A percentile compares a stretch with the other conserved stretches of the same genome.
Evolutionary conservation across 148 eudicot genomes (phyloP).

Genomic region (Cornus kousa): DNA sequence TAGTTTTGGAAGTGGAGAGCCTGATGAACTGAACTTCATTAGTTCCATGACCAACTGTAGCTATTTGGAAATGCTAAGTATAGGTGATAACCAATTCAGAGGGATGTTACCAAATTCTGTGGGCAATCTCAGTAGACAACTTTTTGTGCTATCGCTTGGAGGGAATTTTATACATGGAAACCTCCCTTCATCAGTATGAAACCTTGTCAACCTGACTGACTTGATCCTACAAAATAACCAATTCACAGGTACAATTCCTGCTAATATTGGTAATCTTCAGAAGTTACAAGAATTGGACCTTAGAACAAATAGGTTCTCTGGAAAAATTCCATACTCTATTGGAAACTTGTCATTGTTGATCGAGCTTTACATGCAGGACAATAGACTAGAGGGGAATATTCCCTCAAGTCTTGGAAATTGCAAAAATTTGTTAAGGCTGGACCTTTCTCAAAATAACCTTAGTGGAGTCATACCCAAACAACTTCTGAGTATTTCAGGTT

Average conservation of each 20-base stretch:
- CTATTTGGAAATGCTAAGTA: not conserved
- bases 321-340: not conserved
- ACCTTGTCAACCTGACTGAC: not conserved
- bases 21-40: slow-evolving; percentile 2
- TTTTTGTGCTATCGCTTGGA: not conserved
- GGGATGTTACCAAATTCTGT: not conserved
- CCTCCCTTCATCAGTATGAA: not conserved
- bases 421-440: not conserved
- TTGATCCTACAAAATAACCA: not conserved
- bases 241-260: not conserved
- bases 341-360: not conserved
- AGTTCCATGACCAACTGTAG: not conserved
- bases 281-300: not conserved
- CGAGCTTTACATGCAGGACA: not conserved
- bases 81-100: not conserved
- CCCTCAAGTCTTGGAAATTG: not conserved
- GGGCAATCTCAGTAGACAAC: not conserved
- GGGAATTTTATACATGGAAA: not conserved
- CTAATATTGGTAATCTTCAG: not conserved
- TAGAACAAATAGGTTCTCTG: not conserved
- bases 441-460: not conserved
- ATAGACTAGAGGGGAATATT: not conserved
- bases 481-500: not conserved
- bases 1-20: not conserved
- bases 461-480: not conserved